phyloP scores from a whole-genome alignment of 176 grass and related monocot species.

The Cocos nucifera region DNA sequence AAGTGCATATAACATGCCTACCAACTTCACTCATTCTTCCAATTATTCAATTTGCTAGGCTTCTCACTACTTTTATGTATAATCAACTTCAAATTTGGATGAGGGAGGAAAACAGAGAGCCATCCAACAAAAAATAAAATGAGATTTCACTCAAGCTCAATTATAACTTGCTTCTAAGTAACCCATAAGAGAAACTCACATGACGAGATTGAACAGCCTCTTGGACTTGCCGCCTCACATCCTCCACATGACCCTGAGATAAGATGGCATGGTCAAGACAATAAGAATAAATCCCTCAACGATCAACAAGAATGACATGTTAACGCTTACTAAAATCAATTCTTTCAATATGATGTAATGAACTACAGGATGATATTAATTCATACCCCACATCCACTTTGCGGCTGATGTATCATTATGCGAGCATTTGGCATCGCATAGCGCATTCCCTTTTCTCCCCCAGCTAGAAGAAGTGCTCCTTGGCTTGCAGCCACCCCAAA shows the following conservation, averaged over 20 bases:
- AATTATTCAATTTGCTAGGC: too few relatives aligned
- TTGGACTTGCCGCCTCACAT: constrained; percentile 61
- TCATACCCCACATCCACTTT: constrained; percentile 71
- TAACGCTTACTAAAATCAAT: constrained; percentile 4
- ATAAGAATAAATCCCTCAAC: neutral
- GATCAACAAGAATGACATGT: constrained; percentile 1
- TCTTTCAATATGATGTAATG: neutral
- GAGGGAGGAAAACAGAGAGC: too few relatives aligned
- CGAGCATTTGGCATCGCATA: constrained; percentile 96
- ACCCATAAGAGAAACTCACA: constrained; percentile 26
- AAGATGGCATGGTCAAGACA: neutral
- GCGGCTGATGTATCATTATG: constrained; percentile 97
- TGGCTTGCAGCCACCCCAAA: constrained; percentile 94
- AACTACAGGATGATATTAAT: constrained; percentile 8
- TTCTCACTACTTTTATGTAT: too few relatives aligned
- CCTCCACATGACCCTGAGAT: constrained; percentile 55
- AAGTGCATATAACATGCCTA: too few relatives aligned
- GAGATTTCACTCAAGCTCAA: too few relatives aligned
- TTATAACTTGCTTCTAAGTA: neutral
- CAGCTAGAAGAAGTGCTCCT: constrained; percentile 76
- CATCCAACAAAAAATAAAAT: too few relatives aligned
- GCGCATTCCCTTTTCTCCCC: constrained; percentile 93
- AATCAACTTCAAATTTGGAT: too few relatives aligned
- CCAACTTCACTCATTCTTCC: too few relatives aligned
- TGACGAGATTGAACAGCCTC: constrained; percentile 73